phyloP scores from a whole-genome alignment of 768 basidiomycete species.

The Collybia mongolica region DNA sequence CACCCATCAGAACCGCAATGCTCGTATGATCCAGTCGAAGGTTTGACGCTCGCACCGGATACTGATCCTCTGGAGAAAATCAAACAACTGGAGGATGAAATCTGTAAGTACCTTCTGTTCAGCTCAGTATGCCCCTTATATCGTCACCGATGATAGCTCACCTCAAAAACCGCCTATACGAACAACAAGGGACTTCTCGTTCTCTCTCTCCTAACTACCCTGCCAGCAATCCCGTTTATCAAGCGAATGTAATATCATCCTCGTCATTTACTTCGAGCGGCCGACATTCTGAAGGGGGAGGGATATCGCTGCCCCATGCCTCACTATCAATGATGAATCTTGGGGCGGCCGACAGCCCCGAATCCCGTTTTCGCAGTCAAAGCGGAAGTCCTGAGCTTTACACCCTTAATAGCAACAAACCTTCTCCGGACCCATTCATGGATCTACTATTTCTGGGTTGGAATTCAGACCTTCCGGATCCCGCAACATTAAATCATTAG shows the following conservation, averaged over 20 bases:
- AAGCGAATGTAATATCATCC: constrained; percentile 14
- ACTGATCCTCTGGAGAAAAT: constrained; percentile 81
- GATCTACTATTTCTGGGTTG: constrained; percentile 75
- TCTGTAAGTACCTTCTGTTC: constrained; percentile 43
- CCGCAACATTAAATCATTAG: constrained; percentile 72
- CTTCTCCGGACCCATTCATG: constrained; percentile 52
- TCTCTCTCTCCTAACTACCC: constrained; percentile 37
- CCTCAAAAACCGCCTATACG: constrained; percentile 61
- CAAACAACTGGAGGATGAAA: constrained; percentile 72
- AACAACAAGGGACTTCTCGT: constrained; percentile 39
- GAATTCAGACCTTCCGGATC: constrained; percentile 85
- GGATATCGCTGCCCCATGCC: constrained; percentile 43
- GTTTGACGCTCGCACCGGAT: constrained; percentile 72
- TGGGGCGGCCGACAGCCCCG: constrained; percentile 34
- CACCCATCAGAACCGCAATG: constrained; percentile 87
- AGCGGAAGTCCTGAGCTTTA: constrained; percentile 53
- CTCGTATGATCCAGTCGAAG: constrained; percentile 85
- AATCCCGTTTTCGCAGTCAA: constrained; percentile 37
- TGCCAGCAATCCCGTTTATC: constrained; percentile 11
- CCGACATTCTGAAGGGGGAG: constrained; percentile 27
- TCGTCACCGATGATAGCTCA: constrained; percentile 40
- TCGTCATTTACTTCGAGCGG: constrained; percentile 15
- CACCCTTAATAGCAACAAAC: constrained; percentile 30
- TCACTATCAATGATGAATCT: constrained; percentile 43
- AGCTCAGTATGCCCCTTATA: constrained; percentile 6